These are phyloP conservation scores for Lachnellula suecica DNA, from an alignment of 2,329 filamentous ascomycete genomes.

Conservation along the genomic window DNA sequence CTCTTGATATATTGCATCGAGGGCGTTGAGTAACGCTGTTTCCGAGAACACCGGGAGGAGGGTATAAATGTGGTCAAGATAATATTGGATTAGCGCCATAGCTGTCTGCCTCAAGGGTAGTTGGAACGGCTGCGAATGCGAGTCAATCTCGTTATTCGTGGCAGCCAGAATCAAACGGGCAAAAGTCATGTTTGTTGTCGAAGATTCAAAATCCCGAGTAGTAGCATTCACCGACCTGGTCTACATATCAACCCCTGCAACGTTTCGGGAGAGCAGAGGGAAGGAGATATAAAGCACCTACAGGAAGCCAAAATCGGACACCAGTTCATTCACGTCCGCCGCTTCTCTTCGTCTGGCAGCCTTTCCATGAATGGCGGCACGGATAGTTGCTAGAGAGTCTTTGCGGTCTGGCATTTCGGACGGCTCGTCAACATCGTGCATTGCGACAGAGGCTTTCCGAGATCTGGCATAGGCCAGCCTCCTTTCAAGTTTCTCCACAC, in stretches of 20 bases:
- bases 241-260: background rate
- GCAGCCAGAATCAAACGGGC: constrained; percentile 85
- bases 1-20: constrained; percentile 80
- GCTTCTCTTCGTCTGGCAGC: constrained; percentile 69
- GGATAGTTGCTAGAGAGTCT: constrained; percentile 61
- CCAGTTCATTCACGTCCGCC: constrained; percentile 84
- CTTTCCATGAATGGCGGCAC: constrained; percentile 63
- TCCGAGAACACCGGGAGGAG: constrained; percentile 84
- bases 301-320: constrained; percentile 92
- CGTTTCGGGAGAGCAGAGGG: background rate
- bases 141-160: constrained; percentile 70
- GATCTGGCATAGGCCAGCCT: constrained; percentile 69
- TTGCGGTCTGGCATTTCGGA: constrained; percentile 54
- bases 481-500: constrained; percentile 84
- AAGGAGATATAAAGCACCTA: constrained; percentile 42
- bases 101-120: constrained; percentile 72
- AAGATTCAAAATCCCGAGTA: constrained; percentile 88
- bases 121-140: constrained; percentile 56
- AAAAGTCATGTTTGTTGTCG: constrained; percentile 88
- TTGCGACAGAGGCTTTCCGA: constrained; percentile 68
- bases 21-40: constrained; percentile 70
- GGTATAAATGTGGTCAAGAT: constrained; percentile 77
- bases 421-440: constrained; percentile 57
- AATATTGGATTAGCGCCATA: constrained; percentile 73
- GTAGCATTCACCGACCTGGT: constrained; percentile 87